These are phyloP conservation scores for Salvia hispanica DNA, from an alignment of 257 asterid species.

Conservation along the genomic window DNA sequence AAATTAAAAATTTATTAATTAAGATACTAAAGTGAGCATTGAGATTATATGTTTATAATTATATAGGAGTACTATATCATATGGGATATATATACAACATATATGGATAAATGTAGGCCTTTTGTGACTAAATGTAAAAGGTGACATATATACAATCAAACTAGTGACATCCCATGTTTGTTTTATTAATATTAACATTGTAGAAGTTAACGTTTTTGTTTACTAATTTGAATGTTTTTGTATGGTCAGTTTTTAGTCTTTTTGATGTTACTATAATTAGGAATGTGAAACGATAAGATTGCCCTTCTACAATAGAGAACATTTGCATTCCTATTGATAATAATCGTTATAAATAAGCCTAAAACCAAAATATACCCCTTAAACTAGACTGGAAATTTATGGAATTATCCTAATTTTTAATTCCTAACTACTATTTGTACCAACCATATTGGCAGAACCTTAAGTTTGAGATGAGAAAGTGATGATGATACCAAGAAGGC, in stretches of 20 bases:
- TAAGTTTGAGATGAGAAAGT: constrained; percentile 19
- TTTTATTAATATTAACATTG: background rate
- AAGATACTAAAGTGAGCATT: no score
- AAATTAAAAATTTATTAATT: no score
- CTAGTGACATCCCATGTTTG: background rate
- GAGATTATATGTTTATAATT: no score
- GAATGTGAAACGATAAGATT: no score
- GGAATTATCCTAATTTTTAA: constrained; percentile 33
- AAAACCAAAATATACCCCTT: constrained; percentile 8
- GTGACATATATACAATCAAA: constrained; percentile 16
- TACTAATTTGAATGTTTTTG: background rate
- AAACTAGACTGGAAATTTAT: constrained; percentile 16
- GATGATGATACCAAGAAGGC: constrained; percentile 38
- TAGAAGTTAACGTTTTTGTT: background rate
- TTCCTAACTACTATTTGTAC: constrained; percentile 18
- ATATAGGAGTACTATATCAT: no score
- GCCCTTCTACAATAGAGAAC: background rate
- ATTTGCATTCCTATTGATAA: background rate
- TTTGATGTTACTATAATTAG: no score
- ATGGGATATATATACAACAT: background rate
- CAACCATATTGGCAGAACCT: constrained; percentile 35
- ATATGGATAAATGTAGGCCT: constrained; percentile 29
- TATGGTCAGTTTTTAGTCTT: no score
- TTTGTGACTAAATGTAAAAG: constrained; percentile 14
- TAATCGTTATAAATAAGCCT: background rate